Base-by-base conservation (phyloP, 495 filamentous ascomycete genomes). In the Neurospora sp. region DNA sequence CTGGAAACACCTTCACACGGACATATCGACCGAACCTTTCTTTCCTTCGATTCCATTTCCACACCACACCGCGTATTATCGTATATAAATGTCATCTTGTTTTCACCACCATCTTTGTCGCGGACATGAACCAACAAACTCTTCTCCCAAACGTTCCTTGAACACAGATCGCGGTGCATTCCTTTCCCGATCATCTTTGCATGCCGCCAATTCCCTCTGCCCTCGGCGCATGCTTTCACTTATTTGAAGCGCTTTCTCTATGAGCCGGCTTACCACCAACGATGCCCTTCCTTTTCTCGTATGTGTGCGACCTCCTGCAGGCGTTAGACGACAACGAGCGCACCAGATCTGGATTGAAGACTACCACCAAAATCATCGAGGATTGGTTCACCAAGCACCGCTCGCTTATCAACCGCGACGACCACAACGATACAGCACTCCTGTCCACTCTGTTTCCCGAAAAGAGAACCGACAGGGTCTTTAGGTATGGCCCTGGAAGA, bases 371-470 rank as follows among this genome's bases (percentile, higher is more conserved):
- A 8, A 82, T 81, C 39, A 80, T 89, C 40, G 73, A 79, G n/a
- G 77, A 79, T 4, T 96, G 93, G 93, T 91, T 93, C 77, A 73
- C 75, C 4, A 79, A 78, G 6, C 86, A 93, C 78, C 86, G 81
- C 1, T 79, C 80, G 4, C 78, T 77, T 6, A 82, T 94, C 8
- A 73, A 87, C 77, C 83, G 83, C 3, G 78, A 84, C 4, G 81
- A 84, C 65, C 87, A 87, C 3, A 83, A 90, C 74, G 81, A 79
- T 41, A 80, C 87, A 3, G 89, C 90, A 0, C 81, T 96, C 27
- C 84, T 96, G 1, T 93, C 91, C 4, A 88, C 89, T 38, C 82
- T 97, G 16, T 86, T 94, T 20, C 94, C 94, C 0, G 89, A 92
- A 73, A 90, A 87, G 75, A 85, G 93, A 71, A 86, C 86, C 0